These are phyloP conservation scores for Teunomyces pallodes DNA, from an alignment of 805 yeast species.

Conservation along the genomic window DNA sequence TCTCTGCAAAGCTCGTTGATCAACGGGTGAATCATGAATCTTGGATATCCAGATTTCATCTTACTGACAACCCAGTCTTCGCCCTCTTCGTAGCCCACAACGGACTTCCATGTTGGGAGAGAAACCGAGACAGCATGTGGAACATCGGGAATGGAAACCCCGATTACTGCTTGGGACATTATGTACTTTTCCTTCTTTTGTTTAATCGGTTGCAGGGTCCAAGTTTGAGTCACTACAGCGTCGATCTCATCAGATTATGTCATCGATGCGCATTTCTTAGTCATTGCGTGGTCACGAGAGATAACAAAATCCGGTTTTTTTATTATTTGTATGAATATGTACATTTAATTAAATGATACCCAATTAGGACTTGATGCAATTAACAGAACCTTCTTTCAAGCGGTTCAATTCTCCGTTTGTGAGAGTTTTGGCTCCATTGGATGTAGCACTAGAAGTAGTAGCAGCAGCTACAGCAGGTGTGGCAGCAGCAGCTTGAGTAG, in stretches of 20 bases:
- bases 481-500: slow-evolving; percentile 24
- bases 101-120: slow-evolving; percentile 92
- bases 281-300: neutral
- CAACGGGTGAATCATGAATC: slow-evolving; percentile 69
- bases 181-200: neutral
- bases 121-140: slow-evolving; percentile 94
- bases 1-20: slow-evolving; percentile 55
- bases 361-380: slow-evolving; percentile 63
- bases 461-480: slow-evolving; percentile 19
- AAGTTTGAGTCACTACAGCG: neutral
- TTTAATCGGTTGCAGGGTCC: no score
- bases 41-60: slow-evolving; percentile 87
- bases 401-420: slow-evolving; percentile 33
- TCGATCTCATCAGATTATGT: neutral
- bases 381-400: slow-evolving; percentile 69
- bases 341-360: neutral
- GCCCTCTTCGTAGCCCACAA: slow-evolving; percentile 90
- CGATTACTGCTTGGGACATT: slow-evolving; percentile 51
- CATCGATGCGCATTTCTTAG: neutral
- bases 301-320: neutral
- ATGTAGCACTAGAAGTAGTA: slow-evolving; percentile 2
- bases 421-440: neutral
- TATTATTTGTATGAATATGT: neutral
- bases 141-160: slow-evolving; percentile 85
- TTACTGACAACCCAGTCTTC: slow-evolving; percentile 72